A percentile compares a stretch with the other conserved stretches of the same genome.
Evolutionary conservation across 495 filamentous ascomycete genomes (phyloP).

Genomic region (Penicillium roqueforti): DNA sequence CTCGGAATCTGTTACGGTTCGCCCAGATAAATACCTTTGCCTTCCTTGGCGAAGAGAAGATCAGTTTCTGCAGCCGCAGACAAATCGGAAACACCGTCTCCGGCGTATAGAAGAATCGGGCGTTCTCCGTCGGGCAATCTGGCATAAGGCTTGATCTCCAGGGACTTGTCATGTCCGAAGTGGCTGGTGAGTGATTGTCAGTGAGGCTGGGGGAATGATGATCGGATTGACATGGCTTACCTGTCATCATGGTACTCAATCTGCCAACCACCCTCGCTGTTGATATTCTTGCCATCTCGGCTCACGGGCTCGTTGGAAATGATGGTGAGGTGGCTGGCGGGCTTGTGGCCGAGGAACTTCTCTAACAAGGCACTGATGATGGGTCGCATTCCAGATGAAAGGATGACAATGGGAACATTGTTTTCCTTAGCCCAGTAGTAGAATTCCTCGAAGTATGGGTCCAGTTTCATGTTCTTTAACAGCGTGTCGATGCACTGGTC

Average conservation of each 20-base stretch:
- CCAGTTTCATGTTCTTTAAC: constrained; percentile 77
- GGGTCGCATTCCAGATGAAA: constrained; percentile 88
- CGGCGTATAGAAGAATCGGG: constrained; percentile 81
- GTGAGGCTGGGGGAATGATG: not conserved
- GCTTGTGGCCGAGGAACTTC: constrained; percentile 68
- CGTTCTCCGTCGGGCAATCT: constrained; percentile 59
- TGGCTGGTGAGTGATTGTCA: constrained; percentile 46
- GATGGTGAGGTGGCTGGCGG: constrained; percentile 65
- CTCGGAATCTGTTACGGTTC: not conserved
- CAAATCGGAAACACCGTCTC: constrained; percentile 85
- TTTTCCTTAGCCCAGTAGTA: constrained; percentile 73
- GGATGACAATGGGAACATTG: constrained; percentile 85
- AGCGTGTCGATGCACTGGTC: constrained; percentile 72
- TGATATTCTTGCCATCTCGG: constrained; percentile 66
- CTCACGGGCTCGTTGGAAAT: constrained; percentile 75
- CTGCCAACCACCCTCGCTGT: constrained; percentile 76
- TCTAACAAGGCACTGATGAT: constrained; percentile 81
- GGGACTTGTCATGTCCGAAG: constrained; percentile 91
- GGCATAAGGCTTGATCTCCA: constrained; percentile 83
- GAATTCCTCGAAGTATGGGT: constrained; percentile 81
- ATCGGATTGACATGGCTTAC: constrained; percentile 35
- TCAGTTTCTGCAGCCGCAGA: constrained; percentile 86
- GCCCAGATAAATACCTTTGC: constrained; percentile 56
- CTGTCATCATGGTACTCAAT: constrained; percentile 86
- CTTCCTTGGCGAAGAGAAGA: constrained; percentile 85